Evolutionary conservation across 257 asterid genomes (phyloP).

Genomic region (Rubia yunnanensis): DNA sequence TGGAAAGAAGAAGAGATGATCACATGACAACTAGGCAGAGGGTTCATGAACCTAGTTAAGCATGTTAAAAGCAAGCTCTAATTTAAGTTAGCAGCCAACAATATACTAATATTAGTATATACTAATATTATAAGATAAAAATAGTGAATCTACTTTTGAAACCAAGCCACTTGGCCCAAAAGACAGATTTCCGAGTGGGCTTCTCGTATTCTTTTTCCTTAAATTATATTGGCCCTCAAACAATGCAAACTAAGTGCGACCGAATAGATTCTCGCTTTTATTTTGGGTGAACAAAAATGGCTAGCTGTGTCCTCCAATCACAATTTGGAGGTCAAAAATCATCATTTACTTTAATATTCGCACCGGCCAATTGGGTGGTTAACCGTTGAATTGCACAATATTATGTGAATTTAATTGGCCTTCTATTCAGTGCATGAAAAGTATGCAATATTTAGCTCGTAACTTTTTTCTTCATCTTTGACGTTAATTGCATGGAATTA

Average conservation of each 20-base stretch:
- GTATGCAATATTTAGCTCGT: background rate
- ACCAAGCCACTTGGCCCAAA: constrained; percentile 5
- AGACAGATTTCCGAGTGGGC: background rate
- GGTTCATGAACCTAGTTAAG: background rate
- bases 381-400: too few relatives aligned
- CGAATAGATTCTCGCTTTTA: constrained; percentile 9
- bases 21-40: background rate
- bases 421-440: background rate
- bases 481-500: background rate
- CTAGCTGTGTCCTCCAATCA: background rate
- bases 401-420: too few relatives aligned
- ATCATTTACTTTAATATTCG: too few relatives aligned
- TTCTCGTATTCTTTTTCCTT: background rate
- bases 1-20: background rate
- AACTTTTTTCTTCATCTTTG: background rate
- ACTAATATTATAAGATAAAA: background rate
- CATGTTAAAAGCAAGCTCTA: background rate
- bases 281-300: too few relatives aligned
- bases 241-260: background rate
- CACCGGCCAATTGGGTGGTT: too few relatives aligned
- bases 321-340: background rate
- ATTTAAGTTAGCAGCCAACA: background rate
- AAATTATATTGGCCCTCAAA: background rate
- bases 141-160: constrained; percentile 12
- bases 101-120: background rate